These are phyloP conservation scores for Penicillium vulpinum DNA, from an alignment of 2,329 filamentous ascomycete genomes.

Conservation along the genomic window DNA sequence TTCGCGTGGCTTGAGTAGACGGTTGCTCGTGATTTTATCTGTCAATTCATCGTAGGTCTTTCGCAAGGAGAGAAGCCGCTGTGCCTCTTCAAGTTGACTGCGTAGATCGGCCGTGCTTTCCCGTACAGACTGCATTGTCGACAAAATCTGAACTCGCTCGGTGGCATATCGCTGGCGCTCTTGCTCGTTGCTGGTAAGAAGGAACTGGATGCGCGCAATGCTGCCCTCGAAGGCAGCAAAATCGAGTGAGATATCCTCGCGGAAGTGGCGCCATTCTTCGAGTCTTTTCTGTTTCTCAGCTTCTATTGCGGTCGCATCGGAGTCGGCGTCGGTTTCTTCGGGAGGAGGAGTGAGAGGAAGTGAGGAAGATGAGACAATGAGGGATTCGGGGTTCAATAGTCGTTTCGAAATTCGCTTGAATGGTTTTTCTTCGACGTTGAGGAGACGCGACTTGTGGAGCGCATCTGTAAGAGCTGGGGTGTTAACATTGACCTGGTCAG, in stretches of 20 bases:
- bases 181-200: slow-evolving; percentile 75
- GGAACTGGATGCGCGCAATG: slow-evolving; percentile 83
- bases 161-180: slow-evolving; percentile 81
- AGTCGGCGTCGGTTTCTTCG: slow-evolving; percentile 52
- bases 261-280: slow-evolving; percentile 66
- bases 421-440: slow-evolving; percentile 88
- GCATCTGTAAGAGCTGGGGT: slow-evolving; percentile 55
- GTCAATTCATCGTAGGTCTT: slow-evolving; percentile 87
- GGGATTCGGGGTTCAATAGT: slow-evolving; percentile 67
- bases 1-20: slow-evolving; percentile 75
- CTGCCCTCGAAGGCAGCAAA: slow-evolving; percentile 85
- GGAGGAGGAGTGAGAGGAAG: slow-evolving; percentile 67
- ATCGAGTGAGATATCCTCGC: slow-evolving; percentile 81
- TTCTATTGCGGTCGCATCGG: slow-evolving; percentile 44
- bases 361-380: slow-evolving; percentile 58
- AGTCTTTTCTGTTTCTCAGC: slow-evolving; percentile 52
- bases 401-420: slow-evolving; percentile 87
- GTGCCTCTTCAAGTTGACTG: slow-evolving; percentile 73
- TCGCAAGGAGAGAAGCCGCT: slow-evolving; percentile 71
- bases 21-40: slow-evolving; percentile 80
- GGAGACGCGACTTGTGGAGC: slow-evolving; percentile 81
- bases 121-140: slow-evolving; percentile 74
- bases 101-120: slow-evolving; percentile 72
- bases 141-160: slow-evolving; percentile 76
- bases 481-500: slow-evolving; percentile 21